Conservation (phyloP, 306 rosid genomes). For the Herpetospermum pedunculosum region DNA sequence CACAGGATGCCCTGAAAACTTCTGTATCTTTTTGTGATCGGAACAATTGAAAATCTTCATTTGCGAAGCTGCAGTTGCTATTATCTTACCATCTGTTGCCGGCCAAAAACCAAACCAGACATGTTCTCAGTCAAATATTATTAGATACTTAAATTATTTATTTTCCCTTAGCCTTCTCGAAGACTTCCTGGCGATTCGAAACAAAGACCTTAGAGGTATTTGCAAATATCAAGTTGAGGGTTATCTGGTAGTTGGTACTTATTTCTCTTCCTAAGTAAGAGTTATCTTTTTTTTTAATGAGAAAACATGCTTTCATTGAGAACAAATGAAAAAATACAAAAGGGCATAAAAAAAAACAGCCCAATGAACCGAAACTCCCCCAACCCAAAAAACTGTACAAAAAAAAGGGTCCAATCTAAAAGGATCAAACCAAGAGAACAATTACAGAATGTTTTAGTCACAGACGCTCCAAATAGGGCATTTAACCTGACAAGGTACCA, state of each 20-base stretch:
- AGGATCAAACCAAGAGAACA: no score
- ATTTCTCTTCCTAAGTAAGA: no score
- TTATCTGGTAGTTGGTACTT: no score
- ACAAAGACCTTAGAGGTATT: no score
- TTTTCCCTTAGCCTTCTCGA: no score
- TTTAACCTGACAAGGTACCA: no score
- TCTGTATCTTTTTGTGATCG: conserved; percentile 59
- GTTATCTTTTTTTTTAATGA: no score
- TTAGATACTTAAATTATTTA: background rate
- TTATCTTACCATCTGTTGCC: conserved; percentile 59
- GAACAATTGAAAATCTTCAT: conserved; percentile 61
- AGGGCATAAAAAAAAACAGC: background rate
- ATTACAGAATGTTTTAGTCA: background rate
- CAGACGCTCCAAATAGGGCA: background rate
- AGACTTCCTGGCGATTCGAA: no score
- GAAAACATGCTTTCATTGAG: background rate
- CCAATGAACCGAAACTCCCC: background rate
- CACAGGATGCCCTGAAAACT: conserved; percentile 95
- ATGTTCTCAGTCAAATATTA: conserved; percentile 20
- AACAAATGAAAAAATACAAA: no score
- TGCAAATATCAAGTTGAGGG: no score
- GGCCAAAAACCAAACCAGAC: conserved; percentile 13
- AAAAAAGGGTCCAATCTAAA: no score
- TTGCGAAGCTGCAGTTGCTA: conserved; percentile 85
- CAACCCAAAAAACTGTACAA: background rate